Evolutionary conservation across 768 basidiomycete genomes (phyloP), one percentile per base, ranked within the genome.

Genomic region (Tylopilus intermedius): DNA sequence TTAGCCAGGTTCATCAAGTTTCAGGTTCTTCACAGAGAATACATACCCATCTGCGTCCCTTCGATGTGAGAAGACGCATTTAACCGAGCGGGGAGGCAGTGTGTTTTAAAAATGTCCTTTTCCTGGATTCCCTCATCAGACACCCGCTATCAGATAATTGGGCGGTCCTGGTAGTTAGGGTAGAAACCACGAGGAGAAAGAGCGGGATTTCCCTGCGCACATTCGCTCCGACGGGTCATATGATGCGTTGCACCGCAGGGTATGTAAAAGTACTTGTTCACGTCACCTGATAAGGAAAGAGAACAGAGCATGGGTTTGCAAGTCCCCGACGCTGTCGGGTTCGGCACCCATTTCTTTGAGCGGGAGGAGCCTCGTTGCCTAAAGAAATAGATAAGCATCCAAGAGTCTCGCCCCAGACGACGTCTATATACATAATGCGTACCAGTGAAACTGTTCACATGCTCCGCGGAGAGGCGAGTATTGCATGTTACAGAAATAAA

Each of bases 21-120:
- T 53, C 41, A 54, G 37, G 11, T 52, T 50, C 49, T 53, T 53
- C 58, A 56, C 21, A 44, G 52, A 44, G 50, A 47, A 50, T 50
- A 2, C 44, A 10, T 54, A 43, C 33, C 41, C 30, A 22, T 50
- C 45, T 42, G 45, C 18, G 22, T 29, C 57, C 56, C 58, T 51
- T 49, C 44, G 3, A 45, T 50, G 50, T 54, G 63, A 50, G 52
- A 67, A 56, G 33, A 46, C 45, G 43, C 26, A 40, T 42, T 30
- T 38, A 57, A 47, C 46, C 46, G 38, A 50, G 44, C 37, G 51
- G 50, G 24, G 11, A 45, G 62, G 64, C 67, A 33, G 67, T 68
- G 65, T 54, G 51, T 27, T 30, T 54, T 60, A 66, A 58, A 57
- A 62, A 57, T 63, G 58, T 22, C 18, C 30, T 56, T 57, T n/a